Evolutionary conservation across 2,329 filamentous ascomycete species (phyloP).

Genomic region (Knufia petricola): DNA sequence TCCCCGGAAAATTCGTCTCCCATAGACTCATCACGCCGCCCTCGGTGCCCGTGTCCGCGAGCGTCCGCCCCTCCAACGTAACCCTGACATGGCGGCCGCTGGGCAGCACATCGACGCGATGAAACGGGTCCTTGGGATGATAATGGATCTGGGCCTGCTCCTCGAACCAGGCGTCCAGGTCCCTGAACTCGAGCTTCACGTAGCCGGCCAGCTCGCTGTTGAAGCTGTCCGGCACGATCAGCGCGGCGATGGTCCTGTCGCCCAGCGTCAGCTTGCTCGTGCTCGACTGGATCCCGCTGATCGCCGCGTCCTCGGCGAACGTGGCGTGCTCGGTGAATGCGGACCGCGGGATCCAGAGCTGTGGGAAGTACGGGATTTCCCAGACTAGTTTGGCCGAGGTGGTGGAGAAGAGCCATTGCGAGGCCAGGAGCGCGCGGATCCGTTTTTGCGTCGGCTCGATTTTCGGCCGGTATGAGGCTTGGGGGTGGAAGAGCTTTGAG

Average conservation of each 20-base stretch:
- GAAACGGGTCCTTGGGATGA: constrained; percentile 23
- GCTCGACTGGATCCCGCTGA: constrained; percentile 17
- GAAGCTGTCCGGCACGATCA: constrained; percentile 17
- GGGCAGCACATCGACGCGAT: constrained; percentile 22
- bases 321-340: constrained; percentile 17
- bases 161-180: constrained; percentile 23
- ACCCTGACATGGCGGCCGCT: constrained; percentile 19
- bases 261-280: constrained; percentile 15
- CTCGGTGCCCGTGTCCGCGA: constrained; percentile 20
- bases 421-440: constrained; percentile 20
- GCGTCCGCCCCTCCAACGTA: constrained; percentile 16
- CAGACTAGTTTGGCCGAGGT: constrained; percentile 20
- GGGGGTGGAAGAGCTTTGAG: constrained; percentile 19
- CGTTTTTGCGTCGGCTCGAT: constrained; percentile 20
- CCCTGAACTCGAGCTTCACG: constrained; percentile 23
- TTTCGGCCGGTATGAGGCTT: constrained; percentile 15
- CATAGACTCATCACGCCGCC: constrained; percentile 22
- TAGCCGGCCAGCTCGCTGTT: constrained; percentile 18
- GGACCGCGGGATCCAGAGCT: constrained; percentile 18
- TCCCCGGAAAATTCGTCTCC: constrained; percentile 21
- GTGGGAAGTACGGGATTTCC: constrained; percentile 21
- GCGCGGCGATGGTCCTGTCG: constrained; percentile 13
- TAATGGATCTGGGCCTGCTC: constrained; percentile 18
- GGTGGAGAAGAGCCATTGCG: constrained; percentile 22
- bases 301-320: constrained; percentile 19